These are phyloP conservation scores for Fomitopsis serialis DNA, from an alignment of 768 basidiomycete species.

Conservation along the genomic window DNA sequence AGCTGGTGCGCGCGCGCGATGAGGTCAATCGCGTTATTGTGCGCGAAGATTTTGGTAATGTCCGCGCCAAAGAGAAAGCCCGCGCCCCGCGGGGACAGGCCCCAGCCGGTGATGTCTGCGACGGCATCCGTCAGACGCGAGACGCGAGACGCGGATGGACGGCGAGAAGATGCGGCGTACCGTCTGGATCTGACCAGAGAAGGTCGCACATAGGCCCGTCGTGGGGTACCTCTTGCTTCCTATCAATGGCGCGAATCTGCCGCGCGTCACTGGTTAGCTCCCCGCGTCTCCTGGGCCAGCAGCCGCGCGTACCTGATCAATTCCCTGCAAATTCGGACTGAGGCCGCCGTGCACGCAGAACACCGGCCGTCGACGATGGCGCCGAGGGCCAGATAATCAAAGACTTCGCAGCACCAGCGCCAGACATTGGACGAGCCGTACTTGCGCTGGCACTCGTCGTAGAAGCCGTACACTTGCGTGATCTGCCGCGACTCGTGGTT, in stretches of 20 bases:
- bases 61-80: slow-evolving; percentile 94
- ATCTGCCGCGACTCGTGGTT: slow-evolving; percentile 98
- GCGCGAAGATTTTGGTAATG: slow-evolving; percentile 84
- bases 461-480: slow-evolving; percentile 92
- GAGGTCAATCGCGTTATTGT: slow-evolving; percentile 88
- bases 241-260: slow-evolving; percentile 89
- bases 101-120: slow-evolving; percentile 89
- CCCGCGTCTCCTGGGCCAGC: slow-evolving; percentile 57
- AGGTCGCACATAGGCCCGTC: slow-evolving; percentile 99
- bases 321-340: slow-evolving; percentile 78
- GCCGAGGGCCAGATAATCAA: slow-evolving; percentile 91
- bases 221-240: slow-evolving; percentile 97
- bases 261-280: too few relatives aligned
- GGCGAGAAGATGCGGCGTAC: slow-evolving; percentile 32
- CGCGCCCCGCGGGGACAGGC: slow-evolving; percentile 94
- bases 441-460: slow-evolving; percentile 95
- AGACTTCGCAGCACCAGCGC: slow-evolving; percentile 98
- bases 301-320: slow-evolving; percentile 71
- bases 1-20: slow-evolving; percentile 97
- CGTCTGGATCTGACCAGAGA: slow-evolving; percentile 99
- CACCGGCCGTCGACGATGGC: slow-evolving; percentile 97
- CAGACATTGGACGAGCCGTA: slow-evolving; percentile 93
- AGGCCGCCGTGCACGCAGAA: slow-evolving; percentile 97
- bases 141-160: neutral
- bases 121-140: neutral